Conservation (phyloP, 2,329 filamentous ascomycete genomes). For the Metarhizium guizhouense region DNA sequence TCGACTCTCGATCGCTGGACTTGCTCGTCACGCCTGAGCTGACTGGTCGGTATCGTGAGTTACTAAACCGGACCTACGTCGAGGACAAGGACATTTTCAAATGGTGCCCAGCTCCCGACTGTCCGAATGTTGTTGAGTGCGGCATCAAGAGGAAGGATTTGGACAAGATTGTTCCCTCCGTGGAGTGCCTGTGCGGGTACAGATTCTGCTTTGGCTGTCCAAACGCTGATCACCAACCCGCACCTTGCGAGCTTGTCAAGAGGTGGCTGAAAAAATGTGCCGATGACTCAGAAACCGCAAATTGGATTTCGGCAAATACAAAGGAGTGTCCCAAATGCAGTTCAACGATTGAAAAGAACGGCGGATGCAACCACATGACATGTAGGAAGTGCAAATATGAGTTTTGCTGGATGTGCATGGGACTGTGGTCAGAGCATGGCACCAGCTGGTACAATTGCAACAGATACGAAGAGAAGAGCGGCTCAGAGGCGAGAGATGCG, state of each 20-base stretch:
- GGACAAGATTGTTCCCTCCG: slow-evolving; percentile 77
- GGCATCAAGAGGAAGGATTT: slow-evolving; percentile 81
- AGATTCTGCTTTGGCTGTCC: slow-evolving; percentile 95
- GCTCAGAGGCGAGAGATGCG: slow-evolving; percentile 78
- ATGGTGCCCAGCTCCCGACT: slow-evolving; percentile 98
- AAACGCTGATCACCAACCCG: slow-evolving; percentile 82
- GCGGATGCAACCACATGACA: slow-evolving; percentile 96
- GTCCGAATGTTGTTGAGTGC: slow-evolving; percentile 86
- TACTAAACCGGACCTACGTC: slow-evolving; percentile 90
- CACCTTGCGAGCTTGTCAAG: slow-evolving; percentile 85
- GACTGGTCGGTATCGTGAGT: slow-evolving; percentile 61
- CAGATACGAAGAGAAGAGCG: slow-evolving; percentile 91
- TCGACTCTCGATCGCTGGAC: slow-evolving; percentile 82
- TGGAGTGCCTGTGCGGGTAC: slow-evolving; percentile 75
- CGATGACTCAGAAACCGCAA: slow-evolving; percentile 95
- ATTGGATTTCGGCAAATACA: slow-evolving; percentile 98
- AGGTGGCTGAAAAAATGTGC: slow-evolving; percentile 97
- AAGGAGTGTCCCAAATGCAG: slow-evolving; percentile 96
- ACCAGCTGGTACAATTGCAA: slow-evolving; percentile 99
- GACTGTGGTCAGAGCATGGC: slow-evolving; percentile 94
- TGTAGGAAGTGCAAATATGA: slow-evolving; percentile 93
- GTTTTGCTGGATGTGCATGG: slow-evolving; percentile 99
- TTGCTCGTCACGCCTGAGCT: slow-evolving; percentile 57
- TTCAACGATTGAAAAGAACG: slow-evolving; percentile 98
- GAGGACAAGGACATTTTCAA: slow-evolving; percentile 93